Evolutionary conservation across 2,329 filamentous ascomycete species (phyloP).

Genomic region (Colletotrichum caudatum): DNA sequence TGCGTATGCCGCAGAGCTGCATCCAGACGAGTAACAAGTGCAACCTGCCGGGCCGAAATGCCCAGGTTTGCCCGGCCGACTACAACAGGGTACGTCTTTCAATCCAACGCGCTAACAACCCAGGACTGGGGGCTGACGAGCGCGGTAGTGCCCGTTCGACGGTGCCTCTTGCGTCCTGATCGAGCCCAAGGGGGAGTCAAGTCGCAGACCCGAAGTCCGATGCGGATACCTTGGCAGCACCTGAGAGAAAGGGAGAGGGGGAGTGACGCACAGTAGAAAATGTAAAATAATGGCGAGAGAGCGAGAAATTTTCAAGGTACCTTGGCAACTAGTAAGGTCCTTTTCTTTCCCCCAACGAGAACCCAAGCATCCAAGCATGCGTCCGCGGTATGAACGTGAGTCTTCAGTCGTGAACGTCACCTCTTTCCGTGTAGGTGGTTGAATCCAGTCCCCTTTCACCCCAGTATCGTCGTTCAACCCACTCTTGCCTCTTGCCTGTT

Average conservation of each 20-base stretch:
- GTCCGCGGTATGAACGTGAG: conserved; percentile 38
- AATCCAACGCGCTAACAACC: too few species aligned
- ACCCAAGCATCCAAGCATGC: conserved; percentile 25
- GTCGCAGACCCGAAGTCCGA: conserved; percentile 30
- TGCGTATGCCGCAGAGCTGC: conserved; percentile 14
- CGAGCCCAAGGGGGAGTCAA: conserved; percentile 38
- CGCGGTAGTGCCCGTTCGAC: conserved; percentile 34
- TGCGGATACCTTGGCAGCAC: conserved; percentile 33
- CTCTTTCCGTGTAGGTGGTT: conserved; percentile 20
- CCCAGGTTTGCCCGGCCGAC: conserved; percentile 36
- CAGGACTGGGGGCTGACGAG: conserved; percentile 13
- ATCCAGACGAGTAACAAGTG: conserved; percentile 39
- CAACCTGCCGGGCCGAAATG: conserved; percentile 23
- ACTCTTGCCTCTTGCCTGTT: not conserved
- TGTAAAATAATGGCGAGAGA: conserved; percentile 22
- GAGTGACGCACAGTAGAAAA: not conserved
- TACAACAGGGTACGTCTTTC: conserved; percentile 32
- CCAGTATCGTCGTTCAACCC: conserved; percentile 8
- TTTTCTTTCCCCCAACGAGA: conserved; percentile 17
- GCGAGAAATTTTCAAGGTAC: conserved; percentile 33
- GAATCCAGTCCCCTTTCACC: conserved; percentile 19
- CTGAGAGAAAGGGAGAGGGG: not conserved
- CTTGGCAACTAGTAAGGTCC: conserved; percentile 33
- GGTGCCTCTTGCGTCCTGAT: conserved; percentile 32
- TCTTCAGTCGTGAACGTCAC: conserved; percentile 38